A percentile compares a stretch with the other conserved stretches of the same genome.
These are phyloP conservation scores for Globisporangium mamillatum DNA, from an alignment of 352 stramenopile species.

Conservation along the genomic window DNA sequence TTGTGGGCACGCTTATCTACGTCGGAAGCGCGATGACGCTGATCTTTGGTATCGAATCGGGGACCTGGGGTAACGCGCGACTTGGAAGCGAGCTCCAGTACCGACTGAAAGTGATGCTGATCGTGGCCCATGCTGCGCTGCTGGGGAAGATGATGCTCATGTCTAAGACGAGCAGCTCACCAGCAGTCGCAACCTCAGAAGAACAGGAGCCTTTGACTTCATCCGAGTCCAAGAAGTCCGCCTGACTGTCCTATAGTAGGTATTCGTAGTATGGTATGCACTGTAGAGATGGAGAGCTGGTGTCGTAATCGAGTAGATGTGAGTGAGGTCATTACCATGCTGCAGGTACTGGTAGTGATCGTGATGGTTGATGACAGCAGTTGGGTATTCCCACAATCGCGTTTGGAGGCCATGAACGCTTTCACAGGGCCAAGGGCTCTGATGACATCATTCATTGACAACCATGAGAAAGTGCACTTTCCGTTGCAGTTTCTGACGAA, in stretches of 20 bases:
- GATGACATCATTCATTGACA: constrained; percentile 6
- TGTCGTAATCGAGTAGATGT: background rate
- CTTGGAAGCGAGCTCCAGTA: constrained; percentile 39
- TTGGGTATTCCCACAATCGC: background rate
- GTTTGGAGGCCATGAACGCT: background rate
- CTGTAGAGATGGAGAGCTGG: background rate
- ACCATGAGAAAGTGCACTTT: background rate
- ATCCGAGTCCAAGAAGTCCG: background rate
- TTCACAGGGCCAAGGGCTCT: background rate
- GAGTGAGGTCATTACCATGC: background rate
- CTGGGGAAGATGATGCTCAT: constrained; percentile 16
- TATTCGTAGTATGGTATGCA: too few species aligned
- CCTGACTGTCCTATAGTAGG: too few species aligned
- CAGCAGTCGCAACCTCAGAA: background rate
- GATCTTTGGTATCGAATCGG: constrained; percentile 48
- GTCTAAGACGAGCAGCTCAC: background rate
- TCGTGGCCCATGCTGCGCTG: constrained; percentile 47
- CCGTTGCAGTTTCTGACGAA: background rate
- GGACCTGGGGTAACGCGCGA: constrained; percentile 26
- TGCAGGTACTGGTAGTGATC: too few species aligned
- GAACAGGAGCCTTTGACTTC: background rate
- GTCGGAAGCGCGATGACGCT: constrained; percentile 41
- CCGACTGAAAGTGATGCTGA: constrained; percentile 39
- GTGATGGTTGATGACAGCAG: background rate
- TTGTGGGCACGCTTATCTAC: constrained; percentile 59